Conservation (phyloP, 352 stramenopile genomes). For the Phytophthora pluvialis region DNA sequence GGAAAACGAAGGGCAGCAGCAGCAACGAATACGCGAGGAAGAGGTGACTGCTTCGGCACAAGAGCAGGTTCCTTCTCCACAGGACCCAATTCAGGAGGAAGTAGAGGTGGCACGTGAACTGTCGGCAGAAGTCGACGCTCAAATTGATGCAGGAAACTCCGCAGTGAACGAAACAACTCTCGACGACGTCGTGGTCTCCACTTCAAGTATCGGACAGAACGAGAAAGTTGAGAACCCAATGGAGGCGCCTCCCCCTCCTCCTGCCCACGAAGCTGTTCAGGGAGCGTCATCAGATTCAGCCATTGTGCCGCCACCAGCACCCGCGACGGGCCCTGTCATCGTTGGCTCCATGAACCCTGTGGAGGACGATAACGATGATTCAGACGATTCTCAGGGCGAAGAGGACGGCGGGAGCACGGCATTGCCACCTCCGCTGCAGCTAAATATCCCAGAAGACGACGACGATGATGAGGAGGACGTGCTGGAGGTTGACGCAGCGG, state of each 20-base stretch:
- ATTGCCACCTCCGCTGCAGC: constrained; percentile 20
- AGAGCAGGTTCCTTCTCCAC: background rate
- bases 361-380: constrained; percentile 33
- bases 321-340: constrained; percentile 20
- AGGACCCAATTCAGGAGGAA: background rate
- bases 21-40: background rate
- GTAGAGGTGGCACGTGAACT: background rate
- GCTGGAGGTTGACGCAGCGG: constrained; percentile 48
- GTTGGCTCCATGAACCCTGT: constrained; percentile 43
- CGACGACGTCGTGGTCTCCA: constrained; percentile 4
- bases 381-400: constrained; percentile 42
- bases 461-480: constrained; percentile 44
- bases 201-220: background rate
- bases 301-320: constrained; percentile 30
- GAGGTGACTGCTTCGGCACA: background rate
- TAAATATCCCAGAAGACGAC: constrained; percentile 35
- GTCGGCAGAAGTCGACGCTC: background rate
- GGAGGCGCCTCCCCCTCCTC: constrained; percentile 2
- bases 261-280: background rate
- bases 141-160: background rate
- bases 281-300: background rate
- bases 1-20: background rate
- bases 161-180: background rate
- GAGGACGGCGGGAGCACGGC: constrained; percentile 32
- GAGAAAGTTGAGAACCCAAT: background rate